Conservation (phyloP, 192 early-diverging fungal genomes). For the Pilobolus umbonatus region DNA sequence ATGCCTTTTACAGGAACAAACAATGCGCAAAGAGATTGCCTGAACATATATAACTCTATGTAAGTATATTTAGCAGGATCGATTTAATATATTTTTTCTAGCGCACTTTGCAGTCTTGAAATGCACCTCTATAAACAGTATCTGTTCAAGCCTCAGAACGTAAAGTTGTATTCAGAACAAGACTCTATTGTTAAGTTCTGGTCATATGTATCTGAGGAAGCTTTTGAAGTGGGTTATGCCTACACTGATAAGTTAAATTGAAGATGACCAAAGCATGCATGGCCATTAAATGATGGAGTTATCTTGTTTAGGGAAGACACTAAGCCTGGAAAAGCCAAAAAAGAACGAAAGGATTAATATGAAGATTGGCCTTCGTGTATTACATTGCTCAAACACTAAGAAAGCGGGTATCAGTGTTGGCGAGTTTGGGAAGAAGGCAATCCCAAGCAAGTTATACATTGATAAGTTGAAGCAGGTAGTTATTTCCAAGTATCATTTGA, state of each 20-base stretch:
- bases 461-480: constrained; percentile 7
- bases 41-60: constrained; percentile 4
- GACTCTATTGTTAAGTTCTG: constrained; percentile 13
- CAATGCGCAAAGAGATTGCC: not conserved
- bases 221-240: constrained; percentile 9
- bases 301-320: constrained; percentile 8
- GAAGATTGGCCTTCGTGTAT: constrained; percentile 12
- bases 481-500: constrained; percentile 11
- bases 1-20: not conserved
- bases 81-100: constrained; percentile 4
- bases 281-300: constrained; percentile 6
- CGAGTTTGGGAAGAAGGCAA: constrained; percentile 12
- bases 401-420: constrained; percentile 4
- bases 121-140: not conserved
- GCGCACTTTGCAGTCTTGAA: not conserved
- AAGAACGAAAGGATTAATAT: constrained; percentile 7
- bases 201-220: constrained; percentile 7
- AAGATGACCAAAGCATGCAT: constrained; percentile 5
- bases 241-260: constrained; percentile 14
- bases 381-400: constrained; percentile 11
- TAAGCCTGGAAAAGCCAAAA: constrained; percentile 3
- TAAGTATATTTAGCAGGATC: constrained; percentile 10
- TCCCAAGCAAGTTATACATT: constrained; percentile 7
- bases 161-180: constrained; percentile 10
- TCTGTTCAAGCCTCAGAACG: constrained; percentile 7